Conservation (phyloP, 1,139 yeast species). For the Nakaseomyces kungkrabaensis region DNA sequence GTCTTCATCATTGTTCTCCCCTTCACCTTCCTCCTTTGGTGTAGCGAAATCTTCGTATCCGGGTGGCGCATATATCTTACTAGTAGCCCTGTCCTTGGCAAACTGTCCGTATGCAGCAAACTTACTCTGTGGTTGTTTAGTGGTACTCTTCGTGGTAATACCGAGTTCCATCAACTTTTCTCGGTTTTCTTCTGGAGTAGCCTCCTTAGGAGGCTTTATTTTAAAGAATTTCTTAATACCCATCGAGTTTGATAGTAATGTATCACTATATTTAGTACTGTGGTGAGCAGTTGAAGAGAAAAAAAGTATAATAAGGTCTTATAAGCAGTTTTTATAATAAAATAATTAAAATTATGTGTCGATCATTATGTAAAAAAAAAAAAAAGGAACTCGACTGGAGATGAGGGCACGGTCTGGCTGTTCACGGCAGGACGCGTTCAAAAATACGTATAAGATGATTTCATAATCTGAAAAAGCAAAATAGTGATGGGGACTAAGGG, state of each 20-base stretch:
- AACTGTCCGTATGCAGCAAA: slow-evolving; percentile 58
- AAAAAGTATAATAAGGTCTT: too few species aligned
- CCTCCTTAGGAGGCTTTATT: slow-evolving; percentile 46
- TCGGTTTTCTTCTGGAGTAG: slow-evolving; percentile 46
- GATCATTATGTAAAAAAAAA: background rate
- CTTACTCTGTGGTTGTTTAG: slow-evolving; percentile 38
- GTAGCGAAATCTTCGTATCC: slow-evolving; percentile 30
- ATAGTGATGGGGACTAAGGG: too few species aligned
- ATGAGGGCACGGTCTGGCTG: background rate
- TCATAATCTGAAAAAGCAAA: too few species aligned
- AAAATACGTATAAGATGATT: too few species aligned
- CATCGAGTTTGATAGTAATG: slow-evolving; percentile 9
- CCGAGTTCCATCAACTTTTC: slow-evolving; percentile 46
- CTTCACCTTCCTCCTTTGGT: slow-evolving; percentile 7
- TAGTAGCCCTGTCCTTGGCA: slow-evolving; percentile 41
- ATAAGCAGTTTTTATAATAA: too few species aligned
- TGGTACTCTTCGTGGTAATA: slow-evolving; percentile 37
- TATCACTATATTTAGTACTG: too few species aligned
- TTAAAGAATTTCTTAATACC: slow-evolving; percentile 43
- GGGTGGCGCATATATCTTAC: slow-evolving; percentile 38
- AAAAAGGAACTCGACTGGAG: background rate
- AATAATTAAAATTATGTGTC: background rate
- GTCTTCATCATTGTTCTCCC: slow-evolving; percentile 9
- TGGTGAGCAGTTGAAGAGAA: too few species aligned
- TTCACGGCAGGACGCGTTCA: too few species aligned